Evolutionary conservation across 1,284 basidiomycete species (phyloP).

Genomic region (Violaceomyces palustris): DNA sequence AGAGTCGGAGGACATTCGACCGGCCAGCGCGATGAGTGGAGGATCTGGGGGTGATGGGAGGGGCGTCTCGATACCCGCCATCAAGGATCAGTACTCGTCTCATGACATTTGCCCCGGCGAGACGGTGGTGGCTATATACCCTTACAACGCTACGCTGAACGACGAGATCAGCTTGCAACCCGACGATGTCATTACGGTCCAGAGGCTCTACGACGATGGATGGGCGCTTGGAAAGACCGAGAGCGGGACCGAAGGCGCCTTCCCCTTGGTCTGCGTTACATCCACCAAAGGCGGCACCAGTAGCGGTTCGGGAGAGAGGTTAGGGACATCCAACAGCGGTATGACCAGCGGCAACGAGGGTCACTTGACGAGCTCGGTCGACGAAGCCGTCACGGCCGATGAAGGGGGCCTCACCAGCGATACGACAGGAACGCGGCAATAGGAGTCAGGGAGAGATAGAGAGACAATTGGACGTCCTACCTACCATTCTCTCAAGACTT

Average conservation of each 20-base stretch:
- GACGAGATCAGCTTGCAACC: constrained; percentile 45
- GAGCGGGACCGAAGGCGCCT: constrained; percentile 35
- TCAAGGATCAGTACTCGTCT: constrained; percentile 45
- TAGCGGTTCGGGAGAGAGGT: constrained; percentile 20
- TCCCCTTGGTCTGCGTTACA: constrained; percentile 45
- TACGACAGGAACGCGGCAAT: too few relatives aligned
- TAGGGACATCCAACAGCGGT: constrained; percentile 20
- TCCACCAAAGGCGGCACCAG: constrained; percentile 33
- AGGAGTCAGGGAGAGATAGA: too few relatives aligned
- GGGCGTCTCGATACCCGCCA: constrained; percentile 40
- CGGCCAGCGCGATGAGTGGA: constrained; percentile 33
- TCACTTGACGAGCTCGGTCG: constrained; percentile 26
- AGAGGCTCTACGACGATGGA: constrained; percentile 45
- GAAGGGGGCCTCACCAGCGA: constrained; percentile 25
- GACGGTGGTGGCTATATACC: constrained; percentile 47
- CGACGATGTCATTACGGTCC: constrained; percentile 37
- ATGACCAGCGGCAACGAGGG: constrained; percentile 35
- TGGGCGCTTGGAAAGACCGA: constrained; percentile 39
- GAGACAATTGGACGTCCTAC: too few relatives aligned
- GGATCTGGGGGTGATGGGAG: constrained; percentile 35
- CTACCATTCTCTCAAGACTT: too few relatives aligned
- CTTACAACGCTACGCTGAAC: constrained; percentile 44
- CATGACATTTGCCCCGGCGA: constrained; percentile 43
- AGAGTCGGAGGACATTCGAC: constrained; percentile 23
- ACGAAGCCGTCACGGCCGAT: constrained; percentile 39